Evolutionary conservation across 768 basidiomycete species (phyloP).

Genomic region (Podaxis carcinomalis): DNA sequence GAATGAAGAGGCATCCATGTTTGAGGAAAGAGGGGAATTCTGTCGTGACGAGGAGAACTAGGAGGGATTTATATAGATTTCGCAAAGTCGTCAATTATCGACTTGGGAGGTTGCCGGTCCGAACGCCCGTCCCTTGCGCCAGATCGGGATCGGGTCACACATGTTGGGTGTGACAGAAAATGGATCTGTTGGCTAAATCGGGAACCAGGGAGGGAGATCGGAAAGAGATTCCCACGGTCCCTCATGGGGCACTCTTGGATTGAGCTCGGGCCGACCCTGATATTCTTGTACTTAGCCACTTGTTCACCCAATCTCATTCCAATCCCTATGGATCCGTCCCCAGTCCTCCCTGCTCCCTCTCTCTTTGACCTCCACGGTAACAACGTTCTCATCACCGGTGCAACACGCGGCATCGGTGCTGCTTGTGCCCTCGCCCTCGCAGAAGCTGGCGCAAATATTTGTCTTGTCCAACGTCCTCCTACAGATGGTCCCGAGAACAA

Average conservation of each 20-base stretch:
- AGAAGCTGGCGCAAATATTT: slow-evolving; percentile 44
- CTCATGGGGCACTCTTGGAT: background rate
- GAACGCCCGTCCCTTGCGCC: slow-evolving; percentile 3
- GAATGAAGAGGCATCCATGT: slow-evolving; percentile 36
- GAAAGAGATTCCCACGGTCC: background rate
- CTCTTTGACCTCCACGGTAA: slow-evolving; percentile 68
- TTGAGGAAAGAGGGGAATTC: slow-evolving; percentile 15
- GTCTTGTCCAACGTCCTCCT: slow-evolving; percentile 36
- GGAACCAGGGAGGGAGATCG: slow-evolving; percentile 4
- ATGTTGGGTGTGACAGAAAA: background rate
- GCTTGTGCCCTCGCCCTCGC: slow-evolving; percentile 46
- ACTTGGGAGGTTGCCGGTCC: slow-evolving; percentile 8
- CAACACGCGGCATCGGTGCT: slow-evolving; percentile 62
- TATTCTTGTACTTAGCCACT: slow-evolving; percentile 7
- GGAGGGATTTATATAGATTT: slow-evolving; percentile 9
- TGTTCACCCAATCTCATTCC: slow-evolving; percentile 5
- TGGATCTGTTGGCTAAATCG: slow-evolving; percentile 7
- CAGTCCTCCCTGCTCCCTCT: slow-evolving; percentile 40
- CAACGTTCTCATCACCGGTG: slow-evolving; percentile 78
- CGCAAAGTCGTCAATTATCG: slow-evolving; percentile 8
- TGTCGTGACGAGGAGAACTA: slow-evolving; percentile 6
- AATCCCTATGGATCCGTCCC: slow-evolving; percentile 48
- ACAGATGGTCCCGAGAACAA: slow-evolving; percentile 9
- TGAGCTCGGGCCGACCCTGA: slow-evolving; percentile 14
- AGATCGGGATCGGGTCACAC: slow-evolving; percentile 9